Conservation (phyloP, 306 rosid species). For the Urtica urens region DNA sequence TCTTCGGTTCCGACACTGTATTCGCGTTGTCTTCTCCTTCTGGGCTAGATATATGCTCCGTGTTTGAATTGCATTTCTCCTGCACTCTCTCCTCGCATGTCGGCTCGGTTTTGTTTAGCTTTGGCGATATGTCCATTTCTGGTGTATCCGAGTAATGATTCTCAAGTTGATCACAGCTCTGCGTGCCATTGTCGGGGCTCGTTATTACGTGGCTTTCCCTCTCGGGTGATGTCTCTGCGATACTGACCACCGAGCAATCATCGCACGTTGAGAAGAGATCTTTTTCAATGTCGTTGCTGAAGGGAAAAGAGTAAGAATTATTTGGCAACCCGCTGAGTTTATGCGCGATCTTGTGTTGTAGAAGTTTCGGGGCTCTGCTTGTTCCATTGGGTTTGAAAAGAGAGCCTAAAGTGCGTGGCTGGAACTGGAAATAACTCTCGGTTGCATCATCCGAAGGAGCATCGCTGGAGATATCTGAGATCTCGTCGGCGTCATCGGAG, state of each 20-base stretch:
- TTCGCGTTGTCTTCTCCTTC: conserved; percentile 22
- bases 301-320: conserved; percentile 26
- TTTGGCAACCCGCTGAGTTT: conserved; percentile 44
- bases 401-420: conserved; percentile 76
- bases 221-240: conserved; percentile 23
- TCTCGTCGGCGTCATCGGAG: conserved; percentile 62
- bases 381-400: conserved; percentile 65
- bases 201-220: conserved; percentile 21
- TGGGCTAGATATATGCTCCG: conserved; percentile 18
- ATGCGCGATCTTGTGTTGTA: conserved; percentile 35
- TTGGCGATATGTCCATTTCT: conserved; percentile 21
- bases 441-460: conserved; percentile 36
- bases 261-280: conserved; percentile 32
- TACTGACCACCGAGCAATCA: conserved; percentile 27
- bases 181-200: conserved; percentile 18
- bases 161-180: conserved; percentile 16
- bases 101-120: conserved; percentile 20
- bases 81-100: conserved; percentile 25
- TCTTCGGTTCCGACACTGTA: conserved; percentile 36
- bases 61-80: conserved; percentile 25
- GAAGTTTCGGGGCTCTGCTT: conserved; percentile 36
- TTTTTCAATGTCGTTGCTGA: conserved; percentile 15
- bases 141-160: conserved; percentile 28
- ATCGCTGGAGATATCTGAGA: conserved; percentile 49
- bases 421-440: conserved; percentile 79